Base-by-base conservation (phyloP, 163 green algal genomes). In the Scenedesmus sp. region DNA sequence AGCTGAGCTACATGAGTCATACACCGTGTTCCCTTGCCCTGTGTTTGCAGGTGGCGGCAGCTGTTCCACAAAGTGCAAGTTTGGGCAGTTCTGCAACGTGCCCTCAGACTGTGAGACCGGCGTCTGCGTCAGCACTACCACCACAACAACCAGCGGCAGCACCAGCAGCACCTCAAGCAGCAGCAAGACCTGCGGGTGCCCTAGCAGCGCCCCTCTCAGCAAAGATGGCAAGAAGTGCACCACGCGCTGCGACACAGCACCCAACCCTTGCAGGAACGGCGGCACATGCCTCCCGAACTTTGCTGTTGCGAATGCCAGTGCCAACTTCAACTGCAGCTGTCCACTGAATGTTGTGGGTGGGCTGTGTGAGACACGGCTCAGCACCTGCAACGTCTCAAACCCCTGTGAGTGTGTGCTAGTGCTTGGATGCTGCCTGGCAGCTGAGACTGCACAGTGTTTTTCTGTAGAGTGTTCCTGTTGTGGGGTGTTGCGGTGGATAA, bases 181-280 rank as follows among this genome's bases (percentile, higher is more conserved):
- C 70, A 79, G 70, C 23, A 79, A 13, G 18, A 79, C 70, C 23
- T 79, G 70, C 23, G 70, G 70, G 2, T 79, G 70, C 70, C 70
- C 70, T 23, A 79, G 70, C 70, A 79, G 23, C 13, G 70, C 70
- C 1, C 70, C 70, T 16, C 46, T 52, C 4, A 79, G 70, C 70
- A 79, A 52, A 79, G 70, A 79, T 13, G 70, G 70, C 70, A 52
- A 23, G 5, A 79, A 79, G 5, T 79, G 70, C 70, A 7, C 15
- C 2, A 79, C 70, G 52, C 70, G 70, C 5, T 79, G 70, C 23
- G 70, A 79, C 13, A 52, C 20, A 79, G 23, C 23, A 23, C 10
- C 70, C 23, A 79, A 79, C 70, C 70, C 70, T 79, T 79, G 70
- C 70, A 79, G 23, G 70, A 79, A 79, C 70, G 70, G 70, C 2